Conservation (phyloP, 1,139 yeast species). For the Blastobotrys buckinghamii region DNA sequence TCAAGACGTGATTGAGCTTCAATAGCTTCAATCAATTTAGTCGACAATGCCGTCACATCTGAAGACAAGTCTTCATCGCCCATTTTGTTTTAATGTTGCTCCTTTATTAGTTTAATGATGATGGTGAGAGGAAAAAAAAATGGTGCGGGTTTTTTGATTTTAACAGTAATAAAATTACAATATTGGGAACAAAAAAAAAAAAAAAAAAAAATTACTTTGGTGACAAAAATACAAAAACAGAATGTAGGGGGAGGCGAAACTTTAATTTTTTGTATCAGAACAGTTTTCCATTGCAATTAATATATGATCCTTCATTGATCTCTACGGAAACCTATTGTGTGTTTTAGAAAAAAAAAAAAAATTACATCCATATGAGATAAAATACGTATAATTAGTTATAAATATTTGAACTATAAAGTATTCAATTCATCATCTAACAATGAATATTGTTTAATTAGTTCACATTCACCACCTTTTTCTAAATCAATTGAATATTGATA, state of each 20-base stretch:
- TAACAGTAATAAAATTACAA: too few species aligned
- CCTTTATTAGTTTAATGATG: not conserved
- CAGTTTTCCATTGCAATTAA: too few species aligned
- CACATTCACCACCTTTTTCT: constrained; percentile 91
- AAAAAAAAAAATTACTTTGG: not conserved
- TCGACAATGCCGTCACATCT: constrained; percentile 31
- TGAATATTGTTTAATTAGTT: constrained; percentile 64
- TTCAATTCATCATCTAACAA: constrained; percentile 22
- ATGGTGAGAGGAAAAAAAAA: not conserved
- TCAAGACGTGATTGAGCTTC: constrained; percentile 35
- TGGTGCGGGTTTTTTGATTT: not conserved
- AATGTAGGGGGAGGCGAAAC: not conserved
- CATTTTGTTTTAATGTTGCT: not conserved
- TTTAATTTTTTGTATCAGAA: too few species aligned
- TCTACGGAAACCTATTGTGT: too few species aligned
- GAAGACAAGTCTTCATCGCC: constrained; percentile 11
- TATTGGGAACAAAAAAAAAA: constrained; percentile 1
- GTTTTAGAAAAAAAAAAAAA: too few species aligned
- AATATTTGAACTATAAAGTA: constrained; percentile 1
- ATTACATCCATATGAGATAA: too few species aligned
- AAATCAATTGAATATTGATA: constrained; percentile 84
- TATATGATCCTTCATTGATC: too few species aligned
- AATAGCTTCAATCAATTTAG: constrained; percentile 33
- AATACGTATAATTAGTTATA: too few species aligned
- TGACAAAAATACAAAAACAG: not conserved